Evolutionary conservation across 2,329 filamentous ascomycete species (phyloP).

Genomic region (Cytospora paraplurivora): DNA sequence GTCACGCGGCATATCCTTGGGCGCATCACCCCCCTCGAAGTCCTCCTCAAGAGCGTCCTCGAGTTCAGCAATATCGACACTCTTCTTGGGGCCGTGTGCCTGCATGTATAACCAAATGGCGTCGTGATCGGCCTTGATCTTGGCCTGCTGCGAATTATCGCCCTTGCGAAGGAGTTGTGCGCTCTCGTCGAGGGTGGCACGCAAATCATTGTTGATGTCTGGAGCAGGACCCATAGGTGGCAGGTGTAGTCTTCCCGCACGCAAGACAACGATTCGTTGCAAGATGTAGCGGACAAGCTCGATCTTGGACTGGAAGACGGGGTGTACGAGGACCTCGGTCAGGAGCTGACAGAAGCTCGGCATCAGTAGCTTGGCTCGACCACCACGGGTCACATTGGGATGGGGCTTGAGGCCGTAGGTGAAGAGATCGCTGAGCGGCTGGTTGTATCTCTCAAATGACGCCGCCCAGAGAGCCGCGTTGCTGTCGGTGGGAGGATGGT

Average conservation of each 20-base stretch:
- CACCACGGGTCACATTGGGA: background rate
- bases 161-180: background rate
- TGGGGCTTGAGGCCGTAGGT: slow-evolving; percentile 15
- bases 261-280: slow-evolving; percentile 1
- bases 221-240: slow-evolving; percentile 8
- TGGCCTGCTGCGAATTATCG: background rate
- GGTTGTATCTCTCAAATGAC: slow-evolving; percentile 3
- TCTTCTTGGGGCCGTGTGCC: background rate
- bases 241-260: background rate
- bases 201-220: background rate
- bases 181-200: background rate
- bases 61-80: slow-evolving; percentile 5
- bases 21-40: background rate
- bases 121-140: background rate
- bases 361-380: background rate
- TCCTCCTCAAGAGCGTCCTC: background rate
- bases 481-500: background rate
- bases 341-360: slow-evolving; percentile 3
- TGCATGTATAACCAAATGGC: slow-evolving; percentile 5
- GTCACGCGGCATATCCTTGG: background rate
- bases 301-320: slow-evolving; percentile 9
- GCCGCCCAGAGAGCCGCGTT: slow-evolving; percentile 10
- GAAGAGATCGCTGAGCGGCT: slow-evolving; percentile 11
- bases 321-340: slow-evolving; percentile 1
- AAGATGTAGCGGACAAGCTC: background rate